These are phyloP conservation scores for Leptographium galeiforme DNA, from an alignment of 2,329 filamentous ascomycete species.

Conservation along the genomic window DNA sequence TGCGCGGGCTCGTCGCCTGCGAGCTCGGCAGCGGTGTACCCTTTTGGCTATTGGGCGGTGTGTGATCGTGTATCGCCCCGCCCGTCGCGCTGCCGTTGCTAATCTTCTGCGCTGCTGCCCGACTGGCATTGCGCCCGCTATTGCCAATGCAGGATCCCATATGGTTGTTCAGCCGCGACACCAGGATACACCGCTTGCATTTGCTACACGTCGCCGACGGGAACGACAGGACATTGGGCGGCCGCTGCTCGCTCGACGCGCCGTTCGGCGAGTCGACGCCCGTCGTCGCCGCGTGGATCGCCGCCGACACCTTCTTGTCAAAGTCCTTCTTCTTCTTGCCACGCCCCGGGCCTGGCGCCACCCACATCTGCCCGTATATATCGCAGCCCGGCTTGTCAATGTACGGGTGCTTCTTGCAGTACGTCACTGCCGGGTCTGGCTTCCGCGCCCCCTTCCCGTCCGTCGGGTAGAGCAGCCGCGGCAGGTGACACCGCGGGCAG, in stretches of 20 bases:
- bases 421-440: constrained; percentile 54
- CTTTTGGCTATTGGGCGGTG: constrained; percentile 49
- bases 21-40: constrained; percentile 44
- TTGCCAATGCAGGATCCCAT: constrained; percentile 57
- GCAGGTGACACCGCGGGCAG: constrained; percentile 62
- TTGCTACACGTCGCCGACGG: constrained; percentile 55
- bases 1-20: constrained; percentile 39
- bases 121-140: constrained; percentile 48
- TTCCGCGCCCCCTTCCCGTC: constrained; percentile 54
- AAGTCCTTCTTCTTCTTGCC: constrained; percentile 73
- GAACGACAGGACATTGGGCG: constrained; percentile 49
- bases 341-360: constrained; percentile 53
- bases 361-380: constrained; percentile 73
- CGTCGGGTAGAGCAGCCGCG: constrained; percentile 58
- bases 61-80: constrained; percentile 37
- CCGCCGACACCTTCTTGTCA: constrained; percentile 39
- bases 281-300: constrained; percentile 20
- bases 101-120: constrained; percentile 49
- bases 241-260: constrained; percentile 34
- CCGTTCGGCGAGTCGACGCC: constrained; percentile 25
- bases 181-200: constrained; percentile 52
- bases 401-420: constrained; percentile 70
- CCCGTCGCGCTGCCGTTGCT: constrained; percentile 36
- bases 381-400: constrained; percentile 65
- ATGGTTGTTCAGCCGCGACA: constrained; percentile 53